Evolutionary conservation across 2,329 filamentous ascomycete species (phyloP).

Genomic region (Bretziella fagacearum): DNA sequence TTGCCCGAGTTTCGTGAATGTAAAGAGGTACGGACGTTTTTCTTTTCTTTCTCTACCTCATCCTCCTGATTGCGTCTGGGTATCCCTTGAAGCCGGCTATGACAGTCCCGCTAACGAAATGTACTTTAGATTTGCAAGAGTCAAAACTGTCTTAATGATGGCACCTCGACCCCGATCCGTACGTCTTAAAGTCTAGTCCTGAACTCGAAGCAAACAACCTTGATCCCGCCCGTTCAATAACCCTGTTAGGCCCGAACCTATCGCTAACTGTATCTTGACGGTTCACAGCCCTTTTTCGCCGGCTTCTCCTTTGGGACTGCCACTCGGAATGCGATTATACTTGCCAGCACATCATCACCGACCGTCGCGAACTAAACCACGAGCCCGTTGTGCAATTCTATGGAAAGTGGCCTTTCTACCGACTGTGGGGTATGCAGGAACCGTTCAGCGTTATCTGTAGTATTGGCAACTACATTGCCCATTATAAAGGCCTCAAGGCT

Average conservation of each 20-base stretch:
- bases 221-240: background rate
- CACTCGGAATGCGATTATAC: constrained; percentile 91
- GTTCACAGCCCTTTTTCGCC: constrained; percentile 58
- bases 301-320: constrained; percentile 83
- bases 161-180: constrained; percentile 47
- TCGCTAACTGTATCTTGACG: background rate
- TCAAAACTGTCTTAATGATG: constrained; percentile 57
- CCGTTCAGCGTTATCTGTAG: constrained; percentile 88
- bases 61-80: too few species aligned
- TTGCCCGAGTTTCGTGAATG: constrained; percentile 79
- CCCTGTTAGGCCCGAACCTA: background rate
- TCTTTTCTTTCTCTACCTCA: background rate
- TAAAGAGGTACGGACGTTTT: constrained; percentile 43
- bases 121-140: constrained; percentile 50
- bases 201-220: too few species aligned
- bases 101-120: background rate
- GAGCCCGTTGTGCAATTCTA: constrained; percentile 77
- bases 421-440: constrained; percentile 85
- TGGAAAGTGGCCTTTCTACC: constrained; percentile 95
- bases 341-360: constrained; percentile 85
- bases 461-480: constrained; percentile 75
- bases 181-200: too few species aligned
- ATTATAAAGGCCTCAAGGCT: constrained; percentile 57
- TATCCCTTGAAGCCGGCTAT: too few species aligned
- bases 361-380: constrained; percentile 46